Conservation (phyloP, 495 filamentous ascomycete genomes). For the Aspergillus asperescens region DNA sequence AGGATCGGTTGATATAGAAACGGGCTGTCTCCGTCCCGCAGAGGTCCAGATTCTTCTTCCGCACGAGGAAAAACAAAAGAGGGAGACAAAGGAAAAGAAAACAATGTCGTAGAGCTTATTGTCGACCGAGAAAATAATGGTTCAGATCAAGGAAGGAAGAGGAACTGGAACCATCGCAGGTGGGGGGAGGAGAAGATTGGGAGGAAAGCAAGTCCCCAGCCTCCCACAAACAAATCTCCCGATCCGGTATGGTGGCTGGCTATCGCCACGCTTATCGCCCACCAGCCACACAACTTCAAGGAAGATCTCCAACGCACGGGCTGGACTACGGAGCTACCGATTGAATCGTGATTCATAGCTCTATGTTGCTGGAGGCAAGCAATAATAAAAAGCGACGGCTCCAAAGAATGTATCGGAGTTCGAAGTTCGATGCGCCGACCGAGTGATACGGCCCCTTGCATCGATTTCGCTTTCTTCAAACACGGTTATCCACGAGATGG, state of each 20-base stretch:
- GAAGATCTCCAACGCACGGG: too few relatives aligned
- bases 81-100: not conserved
- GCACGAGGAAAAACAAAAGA: not conserved
- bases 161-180: not conserved
- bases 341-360: too few relatives aligned
- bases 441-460: too few relatives aligned
- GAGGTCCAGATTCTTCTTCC: slow-evolving; percentile 2
- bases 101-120: not conserved
- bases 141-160: not conserved
- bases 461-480: too few relatives aligned
- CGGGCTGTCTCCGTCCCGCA: slow-evolving; percentile 17
- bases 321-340: too few relatives aligned
- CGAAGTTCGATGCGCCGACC: too few relatives aligned
- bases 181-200: slow-evolving; percentile 19
- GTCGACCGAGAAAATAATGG: not conserved
- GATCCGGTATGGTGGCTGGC: slow-evolving; percentile 27
- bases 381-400: too few relatives aligned
- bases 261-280: slow-evolving; percentile 22
- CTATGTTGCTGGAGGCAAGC: too few relatives aligned
- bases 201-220: not conserved
- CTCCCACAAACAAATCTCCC: slow-evolving; percentile 42
- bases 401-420: too few relatives aligned
- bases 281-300: slow-evolving; percentile 12
- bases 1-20: slow-evolving; percentile 28
- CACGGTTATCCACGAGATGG: too few relatives aligned